Evolutionary conservation across 129 eudicot species (phyloP), one percentile per base, ranked within the genome.

Genomic region (Ambrosia trifida): DNA sequence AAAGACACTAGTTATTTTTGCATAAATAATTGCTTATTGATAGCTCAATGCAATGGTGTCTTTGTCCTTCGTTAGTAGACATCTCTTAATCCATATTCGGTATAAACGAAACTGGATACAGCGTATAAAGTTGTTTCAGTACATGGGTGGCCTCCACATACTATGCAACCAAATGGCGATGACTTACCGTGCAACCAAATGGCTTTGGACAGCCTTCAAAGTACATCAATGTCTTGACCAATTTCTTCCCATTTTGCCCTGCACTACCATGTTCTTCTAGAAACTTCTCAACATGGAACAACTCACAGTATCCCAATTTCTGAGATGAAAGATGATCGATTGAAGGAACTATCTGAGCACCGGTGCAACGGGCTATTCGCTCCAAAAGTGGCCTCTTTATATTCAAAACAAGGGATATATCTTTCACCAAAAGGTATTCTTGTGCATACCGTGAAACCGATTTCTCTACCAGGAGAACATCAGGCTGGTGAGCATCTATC

Each of bases 131-230:
- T 54, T 10, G 61, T 54, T 54, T 19, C 32, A 3, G 4, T 9
- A 54, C 33, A 54, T 54, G 61, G n/a, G 61, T 54, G 35, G 33
- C 33, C 61, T 54, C 49, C 62, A 56, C 33, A 56, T 56, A 56
- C 35, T 20, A 14, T 20, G 62, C 62, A 56, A 24, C 7, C 33
- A 56, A 65, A 65, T 31, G 50, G 41, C 14, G 43, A 13, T 70
- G 49, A 84, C 97, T 85, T 88, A 95, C 99, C 16, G 99, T 95
- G 89, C 88, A 95, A 60, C 99, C 99, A 28, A 90, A 83, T 33
- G 99, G 99, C 83, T 88, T 95, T 63, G 99, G 99, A 66, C 99
- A 95, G 56, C 97, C 99, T 85, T 90, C 99, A 76, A 94, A 90
- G 76, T 85, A 87, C 99, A 94, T 94, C 86, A 94, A 79, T 17